These are phyloP conservation scores for Xylaria sp. DNA, from an alignment of 2,329 filamentous ascomycete species.

Conservation along the genomic window DNA sequence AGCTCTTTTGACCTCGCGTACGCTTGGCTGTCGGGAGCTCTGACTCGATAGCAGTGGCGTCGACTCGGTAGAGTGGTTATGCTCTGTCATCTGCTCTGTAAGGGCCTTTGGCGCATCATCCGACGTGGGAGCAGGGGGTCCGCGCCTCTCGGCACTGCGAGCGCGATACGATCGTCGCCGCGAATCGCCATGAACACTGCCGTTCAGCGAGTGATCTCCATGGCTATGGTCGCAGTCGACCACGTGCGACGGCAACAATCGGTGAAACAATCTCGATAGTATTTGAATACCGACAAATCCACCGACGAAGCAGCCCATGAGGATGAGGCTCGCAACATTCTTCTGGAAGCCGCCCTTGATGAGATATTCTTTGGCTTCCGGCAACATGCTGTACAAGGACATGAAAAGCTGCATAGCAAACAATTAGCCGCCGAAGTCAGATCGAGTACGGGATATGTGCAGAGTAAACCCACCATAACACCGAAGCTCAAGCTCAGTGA, in stretches of 20 bases:
- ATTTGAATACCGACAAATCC: constrained; percentile 73
- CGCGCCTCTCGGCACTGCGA: constrained; percentile 23
- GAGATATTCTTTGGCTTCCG: constrained; percentile 76
- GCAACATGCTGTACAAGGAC: constrained; percentile 86
- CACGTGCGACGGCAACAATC: constrained; percentile 69
- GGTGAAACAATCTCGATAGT: constrained; percentile 66
- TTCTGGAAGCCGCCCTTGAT: constrained; percentile 61
- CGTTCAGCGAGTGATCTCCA: constrained; percentile 43
- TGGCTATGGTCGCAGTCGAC: constrained; percentile 76
- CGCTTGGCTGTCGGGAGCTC: constrained; percentile 22
- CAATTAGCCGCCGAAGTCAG: background rate
- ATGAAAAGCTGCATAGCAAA: constrained; percentile 67
- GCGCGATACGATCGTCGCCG: constrained; percentile 26
- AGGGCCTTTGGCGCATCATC: constrained; percentile 12
- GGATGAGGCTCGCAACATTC: constrained; percentile 59
- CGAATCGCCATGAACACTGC: constrained; percentile 25
- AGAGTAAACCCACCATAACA: constrained; percentile 67
- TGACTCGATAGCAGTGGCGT: constrained; percentile 43
- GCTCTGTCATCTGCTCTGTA: constrained; percentile 14
- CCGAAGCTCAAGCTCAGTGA: constrained; percentile 92
- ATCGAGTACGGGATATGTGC: background rate
- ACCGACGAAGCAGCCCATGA: constrained; percentile 63
- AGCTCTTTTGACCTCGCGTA: constrained; percentile 28
- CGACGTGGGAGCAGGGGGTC: constrained; percentile 13
- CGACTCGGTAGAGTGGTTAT: constrained; percentile 36